phyloP scores from a whole-genome alignment of 257 asterid species.

The Knoxia roxburghii region DNA sequence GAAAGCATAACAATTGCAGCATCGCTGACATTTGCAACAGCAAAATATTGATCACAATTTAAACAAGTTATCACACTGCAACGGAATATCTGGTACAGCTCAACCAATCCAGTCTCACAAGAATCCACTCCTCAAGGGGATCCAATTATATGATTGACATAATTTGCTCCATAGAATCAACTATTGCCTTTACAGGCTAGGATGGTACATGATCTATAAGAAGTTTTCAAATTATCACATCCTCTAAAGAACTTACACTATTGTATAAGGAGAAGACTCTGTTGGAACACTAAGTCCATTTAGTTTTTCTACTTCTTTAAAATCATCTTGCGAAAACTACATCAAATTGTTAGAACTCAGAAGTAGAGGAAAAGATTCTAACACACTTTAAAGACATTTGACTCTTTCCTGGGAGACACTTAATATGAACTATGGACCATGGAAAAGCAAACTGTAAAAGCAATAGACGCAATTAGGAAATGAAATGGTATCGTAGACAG shows the following conservation, averaged over 20 bases:
- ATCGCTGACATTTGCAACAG: slow-evolving; percentile 43
- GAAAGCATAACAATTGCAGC: slow-evolving; percentile 92
- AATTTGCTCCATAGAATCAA: not conserved
- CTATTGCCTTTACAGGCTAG: not conserved
- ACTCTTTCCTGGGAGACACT: not conserved
- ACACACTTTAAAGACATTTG: not conserved
- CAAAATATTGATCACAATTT: slow-evolving; percentile 17
- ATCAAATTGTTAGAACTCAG: not conserved
- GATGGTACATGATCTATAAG: not conserved
- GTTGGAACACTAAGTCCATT: not conserved
- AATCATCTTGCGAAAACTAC: no score
- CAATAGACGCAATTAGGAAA: no score
- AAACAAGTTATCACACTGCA: not conserved
- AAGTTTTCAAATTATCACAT: not conserved
- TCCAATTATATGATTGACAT: not conserved
- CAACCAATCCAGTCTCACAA: not conserved
- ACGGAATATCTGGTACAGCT: not conserved
- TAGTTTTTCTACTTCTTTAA: not conserved
- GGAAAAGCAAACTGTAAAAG: not conserved
- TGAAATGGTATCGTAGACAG: not conserved
- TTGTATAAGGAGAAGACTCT: not conserved
- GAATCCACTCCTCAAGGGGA: not conserved
- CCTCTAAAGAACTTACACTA: not conserved
- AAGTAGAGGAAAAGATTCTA: not conserved
- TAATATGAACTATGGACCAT: not conserved